Conservation (phyloP, 768 basidiomycete genomes). For the Tephrocybe sp. region DNA sequence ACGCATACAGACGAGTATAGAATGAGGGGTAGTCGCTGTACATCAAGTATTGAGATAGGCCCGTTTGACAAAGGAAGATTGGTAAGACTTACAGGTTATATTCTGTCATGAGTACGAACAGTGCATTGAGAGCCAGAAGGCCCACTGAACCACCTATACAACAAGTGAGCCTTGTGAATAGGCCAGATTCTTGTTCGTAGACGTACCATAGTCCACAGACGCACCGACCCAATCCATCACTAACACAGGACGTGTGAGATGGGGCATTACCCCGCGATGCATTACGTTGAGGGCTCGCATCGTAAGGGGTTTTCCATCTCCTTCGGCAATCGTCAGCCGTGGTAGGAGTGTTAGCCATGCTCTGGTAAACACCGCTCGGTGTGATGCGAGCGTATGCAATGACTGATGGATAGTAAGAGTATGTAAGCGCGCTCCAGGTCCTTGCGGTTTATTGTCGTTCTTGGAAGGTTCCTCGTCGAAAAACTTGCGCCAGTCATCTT, state of each 20-base stretch:
- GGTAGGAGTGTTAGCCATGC: conserved; percentile 78
- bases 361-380: conserved; percentile 76
- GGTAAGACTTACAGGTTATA: conserved; percentile 78
- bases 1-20: conserved; percentile 87
- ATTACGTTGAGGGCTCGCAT: conserved; percentile 70
- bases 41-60: conserved; percentile 2
- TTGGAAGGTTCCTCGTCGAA: conserved; percentile 62
- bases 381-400: conserved; percentile 71
- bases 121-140: conserved; percentile 84
- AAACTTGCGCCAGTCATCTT: conserved; percentile 80
- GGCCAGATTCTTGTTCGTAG: not conserved
- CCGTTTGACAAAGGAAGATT: conserved; percentile 1
- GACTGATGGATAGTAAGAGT: conserved; percentile 74
- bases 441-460: conserved; percentile 29
- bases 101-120: conserved; percentile 88
- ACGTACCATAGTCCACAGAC: conserved; percentile 77
- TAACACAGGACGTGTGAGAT: conserved; percentile 71
- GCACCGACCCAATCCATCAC: conserved; percentile 92
- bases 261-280: conserved; percentile 81
- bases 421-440: conserved; percentile 48
- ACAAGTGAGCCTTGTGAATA: not conserved
- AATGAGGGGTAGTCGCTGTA: conserved; percentile 92
- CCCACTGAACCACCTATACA: conserved; percentile 75
- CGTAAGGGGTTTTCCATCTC: conserved; percentile 38
- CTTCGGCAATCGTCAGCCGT: conserved; percentile 41